A percentile compares a stretch with the other conserved stretches of the same genome.
Conservation (phyloP, 257 asterid species). For the Catharanthus roseus region DNA sequence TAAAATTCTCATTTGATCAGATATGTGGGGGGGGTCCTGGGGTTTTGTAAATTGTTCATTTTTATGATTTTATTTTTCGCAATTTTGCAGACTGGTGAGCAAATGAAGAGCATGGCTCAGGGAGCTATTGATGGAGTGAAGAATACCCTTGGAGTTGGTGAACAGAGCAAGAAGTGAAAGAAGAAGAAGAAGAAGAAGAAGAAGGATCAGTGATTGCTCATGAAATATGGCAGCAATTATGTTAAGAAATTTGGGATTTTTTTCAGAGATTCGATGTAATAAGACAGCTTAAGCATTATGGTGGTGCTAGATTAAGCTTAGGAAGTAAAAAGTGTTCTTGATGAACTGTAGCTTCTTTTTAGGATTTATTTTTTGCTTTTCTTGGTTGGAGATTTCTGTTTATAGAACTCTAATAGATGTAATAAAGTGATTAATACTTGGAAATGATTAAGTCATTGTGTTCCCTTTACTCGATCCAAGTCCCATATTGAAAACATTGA, state of each 20-base stretch:
- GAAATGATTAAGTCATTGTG: too few species aligned
- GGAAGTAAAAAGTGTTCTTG: background rate
- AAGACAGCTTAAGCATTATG: background rate
- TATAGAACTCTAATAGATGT: background rate
- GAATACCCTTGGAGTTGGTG: slow-evolving; percentile 68
- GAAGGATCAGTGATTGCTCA: background rate
- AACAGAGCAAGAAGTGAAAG: slow-evolving; percentile 42
- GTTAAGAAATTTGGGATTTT: too few species aligned
- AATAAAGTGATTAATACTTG: too few species aligned
- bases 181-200: too few species aligned
- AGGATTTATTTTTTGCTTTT: background rate
- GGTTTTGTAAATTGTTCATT: background rate
- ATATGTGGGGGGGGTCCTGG: too few species aligned
- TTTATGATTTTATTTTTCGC: background rate
- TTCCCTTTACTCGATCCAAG: too few species aligned
- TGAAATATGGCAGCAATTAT: background rate
- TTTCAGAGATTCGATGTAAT: slow-evolving; percentile 5
- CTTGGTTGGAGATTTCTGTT: background rate
- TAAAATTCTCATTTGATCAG: background rate
- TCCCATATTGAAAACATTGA: too few species aligned
- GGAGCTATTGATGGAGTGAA: slow-evolving; percentile 69
- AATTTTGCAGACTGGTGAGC: slow-evolving; percentile 46
- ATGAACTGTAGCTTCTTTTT: background rate
- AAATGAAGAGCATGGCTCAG: slow-evolving; percentile 52
- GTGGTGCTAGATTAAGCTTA: too few species aligned